Base-by-base conservation (phyloP, 495 filamentous ascomycete genomes). In the Cenococcum geophilum region DNA sequence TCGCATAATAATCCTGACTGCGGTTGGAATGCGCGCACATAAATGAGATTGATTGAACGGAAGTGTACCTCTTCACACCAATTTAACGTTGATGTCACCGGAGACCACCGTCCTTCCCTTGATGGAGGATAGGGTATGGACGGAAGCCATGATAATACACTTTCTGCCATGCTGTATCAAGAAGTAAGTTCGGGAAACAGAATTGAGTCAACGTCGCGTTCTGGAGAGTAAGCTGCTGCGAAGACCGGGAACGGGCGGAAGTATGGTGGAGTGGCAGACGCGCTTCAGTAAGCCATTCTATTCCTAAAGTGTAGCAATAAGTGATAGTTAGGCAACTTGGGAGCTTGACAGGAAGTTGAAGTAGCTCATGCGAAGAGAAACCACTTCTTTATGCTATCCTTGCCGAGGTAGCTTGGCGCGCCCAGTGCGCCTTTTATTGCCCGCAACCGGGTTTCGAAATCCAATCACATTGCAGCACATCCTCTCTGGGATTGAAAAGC, bases 11-110 rank as follows among this genome's bases (percentile, higher is more conserved):
- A 63, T 77, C 70, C 72, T 76, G 54, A 18, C 1, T 16, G 20
- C 49, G 10, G 49, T 52, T 32, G 36, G 21, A 20, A 8, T 35
- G 6, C 25, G 43, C 21, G 20, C 4, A n/a, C 6, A 52, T 52
- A 4, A 5, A 52, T 52, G 12, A 5, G 9, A 48, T 48, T 9
- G 20, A 52, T 12, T 23, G 49, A 23, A 14, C 12, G 25, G 12
- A 48, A 37, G 50, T 9, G 59, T 74, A 90, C 89, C 82, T 95
- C 91, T 82, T 95, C 91, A 71, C 91, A 95, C 86, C 89, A 96
- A 67, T 96, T 93, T 59, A 96, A 69, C 0, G 91, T 96, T 20
- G 89, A 92, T 0, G 90, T 96, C 45, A 93, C 87, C 37, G 89
- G 86, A 12, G 79, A 82, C 91, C 91, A 96, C 72, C 84, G 89